These are phyloP conservation scores for Thraustochytrium sp. DNA, from an alignment of 352 stramenopile species.

Conservation along the genomic window DNA sequence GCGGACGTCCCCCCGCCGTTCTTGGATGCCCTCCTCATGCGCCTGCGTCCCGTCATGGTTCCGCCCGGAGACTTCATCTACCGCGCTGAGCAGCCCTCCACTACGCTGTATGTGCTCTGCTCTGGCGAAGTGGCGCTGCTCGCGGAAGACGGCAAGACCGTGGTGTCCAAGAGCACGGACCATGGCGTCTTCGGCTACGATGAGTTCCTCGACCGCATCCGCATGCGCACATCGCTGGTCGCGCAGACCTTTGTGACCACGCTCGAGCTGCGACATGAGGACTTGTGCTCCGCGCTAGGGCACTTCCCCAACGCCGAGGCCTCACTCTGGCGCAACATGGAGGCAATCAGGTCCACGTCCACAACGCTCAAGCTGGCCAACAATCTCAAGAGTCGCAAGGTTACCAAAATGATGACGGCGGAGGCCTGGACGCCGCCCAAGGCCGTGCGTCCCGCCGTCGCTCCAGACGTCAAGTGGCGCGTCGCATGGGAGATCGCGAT, in stretches of 20 bases:
- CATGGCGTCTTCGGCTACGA: slow-evolving; percentile 27
- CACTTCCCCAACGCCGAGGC: background rate
- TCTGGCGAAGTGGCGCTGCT: background rate
- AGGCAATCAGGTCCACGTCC: background rate
- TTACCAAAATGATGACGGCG: slow-evolving; percentile 28
- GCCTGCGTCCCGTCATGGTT: background rate
- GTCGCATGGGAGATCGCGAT: background rate
- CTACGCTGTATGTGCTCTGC: background rate
- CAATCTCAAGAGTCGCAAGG: slow-evolving; percentile 37
- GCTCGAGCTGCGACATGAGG: background rate
- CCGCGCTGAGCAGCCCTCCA: background rate
- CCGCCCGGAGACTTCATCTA: slow-evolving; percentile 14
- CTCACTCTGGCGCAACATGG: background rate
- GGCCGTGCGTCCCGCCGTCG: background rate
- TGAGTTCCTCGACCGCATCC: background rate
- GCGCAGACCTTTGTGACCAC: background rate
- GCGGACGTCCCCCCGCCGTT: background rate
- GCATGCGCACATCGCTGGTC: background rate
- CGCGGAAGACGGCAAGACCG: background rate
- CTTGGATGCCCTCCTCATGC: background rate
- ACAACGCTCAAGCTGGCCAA: slow-evolving; percentile 2
- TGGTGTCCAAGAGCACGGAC: background rate
- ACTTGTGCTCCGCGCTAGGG: background rate
- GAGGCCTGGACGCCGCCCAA: background rate
- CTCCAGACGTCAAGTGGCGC: background rate